Evolutionary conservation across 2,329 filamentous ascomycete genomes (phyloP), one percentile per base, ranked within the genome.

Genomic region (Aspergillus ibericus): DNA sequence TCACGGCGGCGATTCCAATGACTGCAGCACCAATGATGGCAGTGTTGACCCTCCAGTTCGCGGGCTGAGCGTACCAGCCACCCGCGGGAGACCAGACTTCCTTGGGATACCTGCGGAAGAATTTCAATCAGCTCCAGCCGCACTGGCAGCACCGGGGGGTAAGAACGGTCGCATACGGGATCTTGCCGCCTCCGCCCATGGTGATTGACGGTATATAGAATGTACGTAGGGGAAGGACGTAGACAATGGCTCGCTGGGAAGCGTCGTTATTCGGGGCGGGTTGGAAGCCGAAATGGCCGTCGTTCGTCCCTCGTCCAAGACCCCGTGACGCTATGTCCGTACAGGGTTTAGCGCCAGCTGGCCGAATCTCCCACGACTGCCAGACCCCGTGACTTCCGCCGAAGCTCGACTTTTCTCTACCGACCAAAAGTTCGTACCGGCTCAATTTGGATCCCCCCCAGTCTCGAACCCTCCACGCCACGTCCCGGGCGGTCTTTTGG

Each of bases 41-140:
- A 5, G 95, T 99, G 82, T 99, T 99, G 71, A 82, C 80, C 77
- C 90, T 95, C 95, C 95, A 99, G 84, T 99, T 99, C 67, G 85
- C 83, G 55, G 95, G 95, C 77, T 96, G 93, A 55, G 89, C 82
- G 80, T 99, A 99, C 95, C 95, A 99, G 79, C 95, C 95, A 84
- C 95, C 95, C 66, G 93, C 84, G 62, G 95, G 95, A 73, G 95
- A 98, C 95, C 95, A 99, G 84, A 99, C 92, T 84, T 99, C 93
- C 84, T 96, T 97, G 77, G 92, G 93, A 80, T 96, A 96, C 74
- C 92, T 96, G 70, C 55, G 59, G 47, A 54, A 54, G 47, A 60
- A 44, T 61, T 61, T 62, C 46, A 49, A 66, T 74, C 55, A 75
- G 71, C 54, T 51, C 52, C 53, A 36, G 42, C 44, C 22, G 20